Conservation (phyloP, 2,329 filamentous ascomycete genomes). For the Tolypocladium guangdongense region DNA sequence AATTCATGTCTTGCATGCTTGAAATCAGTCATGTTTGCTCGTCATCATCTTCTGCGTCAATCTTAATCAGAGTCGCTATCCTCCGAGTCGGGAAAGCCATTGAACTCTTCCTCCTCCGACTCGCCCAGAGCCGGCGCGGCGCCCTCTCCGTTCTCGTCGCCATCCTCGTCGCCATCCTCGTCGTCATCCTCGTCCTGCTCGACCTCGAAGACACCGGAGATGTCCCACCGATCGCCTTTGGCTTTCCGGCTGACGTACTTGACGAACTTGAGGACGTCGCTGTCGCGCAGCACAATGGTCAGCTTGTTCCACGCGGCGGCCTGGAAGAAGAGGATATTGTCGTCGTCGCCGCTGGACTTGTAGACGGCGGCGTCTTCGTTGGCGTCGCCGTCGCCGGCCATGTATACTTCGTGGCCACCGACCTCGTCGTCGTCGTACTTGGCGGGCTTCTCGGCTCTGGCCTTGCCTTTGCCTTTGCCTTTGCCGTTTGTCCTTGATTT, state of each 20-base stretch:
- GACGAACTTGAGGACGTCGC: conserved; percentile 80
- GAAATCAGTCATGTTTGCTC: not conserved
- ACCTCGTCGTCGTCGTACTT: conserved; percentile 40
- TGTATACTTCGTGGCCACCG: conserved; percentile 81
- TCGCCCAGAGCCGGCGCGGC: conserved; percentile 20
- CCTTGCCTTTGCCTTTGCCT: conserved; percentile 17
- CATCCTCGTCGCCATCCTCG: conserved; percentile 23
- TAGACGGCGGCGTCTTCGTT: conserved; percentile 79
- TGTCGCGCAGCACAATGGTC: conserved; percentile 80
- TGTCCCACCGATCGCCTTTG: conserved; percentile 84
- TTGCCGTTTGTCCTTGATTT: conserved; percentile 21
- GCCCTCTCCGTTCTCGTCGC: conserved; percentile 22
- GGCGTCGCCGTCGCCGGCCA: conserved; percentile 72
- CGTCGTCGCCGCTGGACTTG: conserved; percentile 65
- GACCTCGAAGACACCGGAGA: conserved; percentile 69
- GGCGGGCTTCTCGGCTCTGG: conserved; percentile 18
- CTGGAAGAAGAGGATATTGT: conserved; percentile 55
- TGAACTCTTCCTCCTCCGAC: conserved; percentile 46
- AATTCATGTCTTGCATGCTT: not conserved
- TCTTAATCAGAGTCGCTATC: conserved; percentile 26
- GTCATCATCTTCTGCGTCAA: not conserved
- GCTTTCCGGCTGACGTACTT: conserved; percentile 86
- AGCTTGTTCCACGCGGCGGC: conserved; percentile 75
- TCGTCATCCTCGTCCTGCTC: conserved; percentile 41
- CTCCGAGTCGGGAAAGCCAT: conserved; percentile 40